phyloP scores from a whole-genome alignment of 371 early-diverging fungal genomes.

The Mucor circinelloides region DNA sequence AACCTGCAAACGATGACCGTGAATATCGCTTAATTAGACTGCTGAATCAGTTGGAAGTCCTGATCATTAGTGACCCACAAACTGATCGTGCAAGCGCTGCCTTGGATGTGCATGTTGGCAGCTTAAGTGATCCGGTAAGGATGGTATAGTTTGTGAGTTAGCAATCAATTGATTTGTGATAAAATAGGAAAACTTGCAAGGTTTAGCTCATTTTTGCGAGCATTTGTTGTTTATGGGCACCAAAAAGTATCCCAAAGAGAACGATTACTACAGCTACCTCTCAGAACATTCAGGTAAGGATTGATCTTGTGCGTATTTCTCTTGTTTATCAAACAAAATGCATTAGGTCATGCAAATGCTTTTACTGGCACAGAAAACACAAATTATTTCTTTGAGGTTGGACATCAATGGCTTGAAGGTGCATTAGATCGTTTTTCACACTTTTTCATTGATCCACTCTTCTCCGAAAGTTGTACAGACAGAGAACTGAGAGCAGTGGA shows the following conservation, averaged over 20 bases:
- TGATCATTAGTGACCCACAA: constrained; percentile 79
- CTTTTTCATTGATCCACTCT: constrained; percentile 92
- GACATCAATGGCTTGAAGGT: constrained; percentile 82
- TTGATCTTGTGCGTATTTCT: neutral
- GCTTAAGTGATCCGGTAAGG: constrained; percentile 28
- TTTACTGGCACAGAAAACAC: constrained; percentile 88
- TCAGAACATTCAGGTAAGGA: constrained; percentile 29
- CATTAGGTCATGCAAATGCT: constrained; percentile 82
- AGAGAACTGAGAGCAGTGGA: constrained; percentile 94
- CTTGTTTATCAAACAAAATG: neutral
- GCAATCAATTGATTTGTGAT: neutral
- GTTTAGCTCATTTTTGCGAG: constrained; percentile 98
- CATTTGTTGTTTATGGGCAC: constrained; percentile 94
- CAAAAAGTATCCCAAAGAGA: constrained; percentile 88
- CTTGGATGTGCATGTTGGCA: constrained; percentile 89
- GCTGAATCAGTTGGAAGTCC: constrained; percentile 76
- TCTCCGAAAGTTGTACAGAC: constrained; percentile 84
- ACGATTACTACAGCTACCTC: constrained; percentile 88
- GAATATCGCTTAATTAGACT: constrained; percentile 84
- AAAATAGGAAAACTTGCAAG: constrained; percentile 66
- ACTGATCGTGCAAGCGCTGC: constrained; percentile 93
- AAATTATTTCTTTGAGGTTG: constrained; percentile 95
- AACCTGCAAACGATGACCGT: constrained; percentile 77
- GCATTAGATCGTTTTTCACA: constrained; percentile 95
- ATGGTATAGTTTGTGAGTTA: no score